Base-by-base conservation (phyloP, 179 eudicot species). In the Corrigiola litoralis region DNA sequence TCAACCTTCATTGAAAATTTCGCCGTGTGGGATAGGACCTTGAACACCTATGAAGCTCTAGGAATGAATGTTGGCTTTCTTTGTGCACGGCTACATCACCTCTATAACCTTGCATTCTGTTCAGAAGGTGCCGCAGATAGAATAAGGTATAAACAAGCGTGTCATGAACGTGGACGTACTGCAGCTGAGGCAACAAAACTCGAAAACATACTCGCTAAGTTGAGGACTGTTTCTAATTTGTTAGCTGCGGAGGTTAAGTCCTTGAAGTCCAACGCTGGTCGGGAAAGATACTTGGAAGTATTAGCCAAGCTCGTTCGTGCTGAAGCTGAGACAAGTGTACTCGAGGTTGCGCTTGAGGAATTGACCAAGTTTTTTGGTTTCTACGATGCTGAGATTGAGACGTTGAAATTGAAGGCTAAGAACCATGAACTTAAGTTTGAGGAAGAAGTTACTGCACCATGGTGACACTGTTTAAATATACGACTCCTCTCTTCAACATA, bases 51-150 rank as follows among this genome's bases (percentile, higher is more conserved):
- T 61, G 45, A 50, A 41, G 52, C 45, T 28, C 61, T 50, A 20
- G 73, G 73, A 13, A 61, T 61, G 67, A 61, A 69, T 38, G 67
- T 61, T 21, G 12, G 52, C 23, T 61, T 61, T 48, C 58, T 69
- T 12, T 33, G 0, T 13, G 50, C 50, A 20, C 73, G 61, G 12
- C 27, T 69, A 32, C 53, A 31, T 24, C 44, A 41, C 34, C 50
- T 69, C 14, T 40, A 53, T 50, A 51, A 51, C 73, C 45, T 69
- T 21, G 67, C 67, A 7, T 21, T 40, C 29, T 50, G 31, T 13
- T 68, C 58, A 58, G 58, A 68, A 51, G 73, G 61, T 36, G 61
- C 67, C 17, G 1, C 50, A 16, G 40, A 29, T 23, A 28, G 59
- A 37, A 40, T 8, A n/a, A 56, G 24, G 14, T 61, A 51, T 52